Percentiles rank a stretch among this genome's conserved stretches.
Conservation (phyloP, 495 filamentous ascomycete species). For the Xylaria telfairii region DNA sequence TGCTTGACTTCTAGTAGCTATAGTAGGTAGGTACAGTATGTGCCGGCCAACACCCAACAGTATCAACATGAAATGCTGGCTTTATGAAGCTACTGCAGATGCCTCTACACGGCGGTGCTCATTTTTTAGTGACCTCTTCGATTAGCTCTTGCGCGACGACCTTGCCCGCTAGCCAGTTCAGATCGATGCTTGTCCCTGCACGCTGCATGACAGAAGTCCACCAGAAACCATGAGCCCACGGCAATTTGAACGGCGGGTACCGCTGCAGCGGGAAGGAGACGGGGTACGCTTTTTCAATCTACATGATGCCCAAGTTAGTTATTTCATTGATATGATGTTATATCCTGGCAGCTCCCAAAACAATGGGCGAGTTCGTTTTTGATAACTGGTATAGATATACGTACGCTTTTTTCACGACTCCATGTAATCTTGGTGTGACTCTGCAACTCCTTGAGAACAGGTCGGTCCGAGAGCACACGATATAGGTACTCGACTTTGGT, state of each 20-base stretch:
- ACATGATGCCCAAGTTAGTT: not conserved
- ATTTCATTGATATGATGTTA: not conserved
- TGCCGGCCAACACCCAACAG: too few relatives aligned
- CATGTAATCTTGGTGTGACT: slow-evolving; percentile 30
- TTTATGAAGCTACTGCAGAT: not conserved
- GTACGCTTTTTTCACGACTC: slow-evolving; percentile 31
- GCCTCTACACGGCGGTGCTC: not conserved
- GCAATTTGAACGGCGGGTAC: slow-evolving; percentile 32
- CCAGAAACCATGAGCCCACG: slow-evolving; percentile 32
- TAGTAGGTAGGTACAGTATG: too few relatives aligned
- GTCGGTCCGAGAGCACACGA: slow-evolving; percentile 30
- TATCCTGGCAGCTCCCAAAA: not conserved
- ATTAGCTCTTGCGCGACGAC: slow-evolving; percentile 35
- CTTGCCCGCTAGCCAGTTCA: slow-evolving; percentile 36
- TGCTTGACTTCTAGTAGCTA: too few relatives aligned
- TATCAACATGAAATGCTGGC: too few relatives aligned
- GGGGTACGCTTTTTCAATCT: slow-evolving; percentile 37
- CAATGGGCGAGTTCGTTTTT: not conserved
- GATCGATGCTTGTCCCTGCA: slow-evolving; percentile 32
- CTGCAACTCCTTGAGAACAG: slow-evolving; percentile 19
- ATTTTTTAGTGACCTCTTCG: slow-evolving; percentile 9
- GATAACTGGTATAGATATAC: not conserved
- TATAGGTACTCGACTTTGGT: slow-evolving; percentile 31
- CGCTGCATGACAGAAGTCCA: slow-evolving; percentile 37
- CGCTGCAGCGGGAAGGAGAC: slow-evolving; percentile 24